phyloP scores from a whole-genome alignment of 371 early-diverging fungal species.

The Syncephalastrum monosporum region DNA sequence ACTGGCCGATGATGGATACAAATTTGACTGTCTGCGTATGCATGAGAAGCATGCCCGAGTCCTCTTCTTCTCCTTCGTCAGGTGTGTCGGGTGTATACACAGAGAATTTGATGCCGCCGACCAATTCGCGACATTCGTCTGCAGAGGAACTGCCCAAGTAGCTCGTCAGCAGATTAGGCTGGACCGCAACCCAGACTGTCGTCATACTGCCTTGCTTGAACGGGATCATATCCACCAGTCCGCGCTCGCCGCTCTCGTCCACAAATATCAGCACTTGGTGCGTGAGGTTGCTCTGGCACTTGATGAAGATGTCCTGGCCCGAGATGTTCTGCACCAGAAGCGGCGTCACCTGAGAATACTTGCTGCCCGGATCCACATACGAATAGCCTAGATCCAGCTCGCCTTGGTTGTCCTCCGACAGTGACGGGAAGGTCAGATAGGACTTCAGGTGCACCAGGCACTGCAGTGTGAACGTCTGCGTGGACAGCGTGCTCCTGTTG shows the following conservation, averaged over 20 bases:
- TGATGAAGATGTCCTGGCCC: conserved; percentile 62
- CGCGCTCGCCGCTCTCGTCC: conserved; percentile 67
- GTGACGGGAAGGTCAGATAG: conserved; percentile 68
- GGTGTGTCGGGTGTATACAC: conserved; percentile 53
- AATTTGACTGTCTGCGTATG: conserved; percentile 79
- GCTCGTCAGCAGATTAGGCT: conserved; percentile 66
- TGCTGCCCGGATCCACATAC: conserved; percentile 76
- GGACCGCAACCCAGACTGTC: conserved; percentile 79
- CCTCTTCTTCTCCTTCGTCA: conserved; percentile 12
- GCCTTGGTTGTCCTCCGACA: conserved; percentile 52
- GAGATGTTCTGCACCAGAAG: conserved; percentile 72
- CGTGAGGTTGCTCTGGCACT: conserved; percentile 76
- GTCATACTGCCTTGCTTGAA: conserved; percentile 53
- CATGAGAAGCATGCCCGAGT: conserved; percentile 33
- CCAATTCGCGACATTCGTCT: conserved; percentile 69
- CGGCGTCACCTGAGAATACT: conserved; percentile 75
- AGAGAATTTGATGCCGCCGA: conserved; percentile 82
- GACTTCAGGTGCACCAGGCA: conserved; percentile 55
- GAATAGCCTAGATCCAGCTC: conserved; percentile 82
- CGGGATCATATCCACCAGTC: conserved; percentile 56
- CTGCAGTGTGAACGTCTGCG: conserved; percentile 53
- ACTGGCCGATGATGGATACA: conserved; percentile 79
- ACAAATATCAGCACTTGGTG: conserved; percentile 82
- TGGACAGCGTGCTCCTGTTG: conserved; percentile 30
- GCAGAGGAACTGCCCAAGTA: conserved; percentile 36